phyloP scores from a whole-genome alignment of 2,329 filamentous ascomycete genomes.

The Ascocoryne sarcoides region DNA sequence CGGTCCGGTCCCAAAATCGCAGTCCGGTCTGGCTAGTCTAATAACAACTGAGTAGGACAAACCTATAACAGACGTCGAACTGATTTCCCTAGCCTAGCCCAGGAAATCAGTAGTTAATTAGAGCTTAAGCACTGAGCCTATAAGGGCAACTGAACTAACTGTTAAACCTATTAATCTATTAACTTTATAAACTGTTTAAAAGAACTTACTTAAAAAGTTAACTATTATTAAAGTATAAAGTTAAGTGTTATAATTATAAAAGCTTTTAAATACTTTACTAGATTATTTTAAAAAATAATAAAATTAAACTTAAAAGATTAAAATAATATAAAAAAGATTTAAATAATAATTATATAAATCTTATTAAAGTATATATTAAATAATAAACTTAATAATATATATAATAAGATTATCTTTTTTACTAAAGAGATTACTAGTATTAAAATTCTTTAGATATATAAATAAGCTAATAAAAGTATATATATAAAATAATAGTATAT shows the following conservation, averaged over 20 bases:
- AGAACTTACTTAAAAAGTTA: too few species aligned
- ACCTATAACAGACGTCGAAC: too few species aligned
- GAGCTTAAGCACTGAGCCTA: too few species aligned
- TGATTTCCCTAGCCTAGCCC: background rate
- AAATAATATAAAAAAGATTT: too few species aligned
- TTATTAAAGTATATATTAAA: background rate
- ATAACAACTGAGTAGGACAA: too few species aligned
- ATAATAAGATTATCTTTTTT: background rate
- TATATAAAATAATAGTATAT: background rate
- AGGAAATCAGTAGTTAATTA: background rate
- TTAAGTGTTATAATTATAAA: too few species aligned
- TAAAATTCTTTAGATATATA: slow-evolving; percentile 2
- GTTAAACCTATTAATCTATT: too few species aligned
- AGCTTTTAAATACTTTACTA: background rate
- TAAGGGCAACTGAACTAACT: too few species aligned
- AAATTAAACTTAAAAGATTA: too few species aligned
- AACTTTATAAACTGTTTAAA: too few species aligned
- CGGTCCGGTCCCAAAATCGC: too few species aligned
- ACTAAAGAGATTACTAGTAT: background rate
- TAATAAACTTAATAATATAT: background rate
- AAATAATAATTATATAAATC: background rate
- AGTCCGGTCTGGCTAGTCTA: too few species aligned
- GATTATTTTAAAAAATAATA: background rate
- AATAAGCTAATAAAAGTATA: background rate
- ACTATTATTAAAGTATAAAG: background rate